Conservation (phyloP, 257 asterid genomes). For the Echium plantagineum region DNA sequence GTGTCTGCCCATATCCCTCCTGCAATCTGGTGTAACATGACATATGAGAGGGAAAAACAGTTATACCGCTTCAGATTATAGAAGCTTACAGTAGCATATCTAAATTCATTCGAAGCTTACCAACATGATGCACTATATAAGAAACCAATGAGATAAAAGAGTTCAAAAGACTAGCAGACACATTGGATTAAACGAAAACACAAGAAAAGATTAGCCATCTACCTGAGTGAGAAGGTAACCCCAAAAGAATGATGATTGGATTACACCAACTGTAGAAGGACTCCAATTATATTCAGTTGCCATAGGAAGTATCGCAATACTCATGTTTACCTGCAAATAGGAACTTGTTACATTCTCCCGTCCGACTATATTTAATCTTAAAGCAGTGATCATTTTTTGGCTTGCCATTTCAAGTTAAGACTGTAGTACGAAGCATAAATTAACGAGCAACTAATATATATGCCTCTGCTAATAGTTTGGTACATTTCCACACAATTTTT, state of each 20-base stretch:
- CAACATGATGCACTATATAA: not conserved
- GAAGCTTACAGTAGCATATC: not conserved
- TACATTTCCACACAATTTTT: too few relatives aligned
- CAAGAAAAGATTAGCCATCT: conserved; percentile 1
- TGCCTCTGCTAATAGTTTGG: not conserved
- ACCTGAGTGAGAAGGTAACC: conserved; percentile 98
- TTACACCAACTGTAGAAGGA: conserved; percentile 75
- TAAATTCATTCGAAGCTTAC: not conserved
- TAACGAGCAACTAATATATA: not conserved
- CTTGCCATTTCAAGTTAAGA: not conserved
- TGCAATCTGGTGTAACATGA: conserved; percentile 48
- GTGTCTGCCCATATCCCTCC: conserved; percentile 98
- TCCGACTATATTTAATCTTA: not conserved
- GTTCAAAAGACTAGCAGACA: not conserved
- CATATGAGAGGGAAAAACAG: conserved; percentile 7
- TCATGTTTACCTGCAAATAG: conserved; percentile 75
- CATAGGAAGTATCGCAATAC: conserved; percentile 95
- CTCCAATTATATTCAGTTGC: conserved; percentile 70
- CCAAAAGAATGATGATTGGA: conserved; percentile 90
- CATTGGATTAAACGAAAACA: not conserved
- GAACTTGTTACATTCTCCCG: conserved; percentile 5
- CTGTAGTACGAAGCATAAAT: not conserved
- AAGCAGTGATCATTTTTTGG: not conserved
- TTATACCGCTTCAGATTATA: not conserved
- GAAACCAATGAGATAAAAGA: not conserved